A percentile compares a stretch with the other conserved stretches of the same genome.
Conservation (phyloP, 805 yeast species). For the Myxozyma melibiosi region DNA sequence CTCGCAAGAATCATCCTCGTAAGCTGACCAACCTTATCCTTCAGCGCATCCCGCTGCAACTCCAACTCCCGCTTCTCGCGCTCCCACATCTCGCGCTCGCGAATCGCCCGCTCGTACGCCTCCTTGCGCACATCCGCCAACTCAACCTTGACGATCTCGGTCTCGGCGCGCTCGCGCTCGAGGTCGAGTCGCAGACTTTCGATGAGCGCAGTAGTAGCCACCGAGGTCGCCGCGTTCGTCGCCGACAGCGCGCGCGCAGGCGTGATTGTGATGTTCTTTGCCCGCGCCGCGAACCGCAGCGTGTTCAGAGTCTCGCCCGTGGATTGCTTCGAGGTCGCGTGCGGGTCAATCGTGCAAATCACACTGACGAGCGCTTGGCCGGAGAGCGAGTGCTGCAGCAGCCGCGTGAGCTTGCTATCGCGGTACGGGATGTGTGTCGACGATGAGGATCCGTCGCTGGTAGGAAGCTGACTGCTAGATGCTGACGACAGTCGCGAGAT, state of each 20-base stretch:
- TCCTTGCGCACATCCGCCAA: conserved; percentile 25
- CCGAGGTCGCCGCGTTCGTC: conserved; percentile 36
- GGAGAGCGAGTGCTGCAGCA: conserved; percentile 87
- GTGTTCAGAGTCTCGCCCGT: conserved; percentile 84
- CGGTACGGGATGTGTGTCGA: conserved; percentile 82
- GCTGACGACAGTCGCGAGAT: conserved; percentile 70
- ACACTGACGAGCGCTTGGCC: conserved; percentile 84
- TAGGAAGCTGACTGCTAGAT: conserved; percentile 28
- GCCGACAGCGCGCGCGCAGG: conserved; percentile 52
- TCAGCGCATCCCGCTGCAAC: conserved; percentile 30
- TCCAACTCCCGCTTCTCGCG: conserved; percentile 30
- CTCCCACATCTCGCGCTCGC: conserved; percentile 12
- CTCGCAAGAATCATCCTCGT: conserved; percentile 23
- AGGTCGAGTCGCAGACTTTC: conserved; percentile 60
- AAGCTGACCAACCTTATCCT: conserved; percentile 30
- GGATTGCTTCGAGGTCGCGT: conserved; percentile 59
- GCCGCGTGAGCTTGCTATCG: conserved; percentile 87
- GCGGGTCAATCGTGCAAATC: conserved; percentile 69
- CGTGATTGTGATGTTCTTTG: conserved; percentile 76
- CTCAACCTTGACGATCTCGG: conserved; percentile 46
- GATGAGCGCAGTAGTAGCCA: conserved; percentile 46
- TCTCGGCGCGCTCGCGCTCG: conserved; percentile 61
- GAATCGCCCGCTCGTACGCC: conserved; percentile 4
- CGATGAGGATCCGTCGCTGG: not conserved
- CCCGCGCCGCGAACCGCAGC: conserved; percentile 87